Conservation (phyloP, 208 protist species). For the Entamoeba histolytica region DNA sequence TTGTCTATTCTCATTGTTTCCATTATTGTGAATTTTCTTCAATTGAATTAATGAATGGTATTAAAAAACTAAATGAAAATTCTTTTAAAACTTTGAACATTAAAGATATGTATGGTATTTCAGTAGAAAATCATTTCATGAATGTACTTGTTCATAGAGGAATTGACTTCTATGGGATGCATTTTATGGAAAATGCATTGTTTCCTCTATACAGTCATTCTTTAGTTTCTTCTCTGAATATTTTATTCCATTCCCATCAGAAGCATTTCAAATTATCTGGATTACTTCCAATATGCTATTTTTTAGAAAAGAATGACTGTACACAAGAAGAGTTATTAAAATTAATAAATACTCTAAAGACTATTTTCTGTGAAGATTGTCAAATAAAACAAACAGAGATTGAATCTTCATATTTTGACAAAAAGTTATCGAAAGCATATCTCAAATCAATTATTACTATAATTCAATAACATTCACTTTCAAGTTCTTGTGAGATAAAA, state of each 20-base stretch:
- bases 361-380: too few relatives aligned
- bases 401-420: too few relatives aligned
- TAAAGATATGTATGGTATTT: neutral
- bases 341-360: too few relatives aligned
- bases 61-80: neutral
- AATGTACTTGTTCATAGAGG: neutral
- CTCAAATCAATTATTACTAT: too few relatives aligned
- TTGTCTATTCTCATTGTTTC: neutral
- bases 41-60: neutral
- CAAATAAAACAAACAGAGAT: too few relatives aligned
- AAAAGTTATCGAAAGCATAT: too few relatives aligned
- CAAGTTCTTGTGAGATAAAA: too few relatives aligned
- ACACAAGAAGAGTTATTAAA: too few relatives aligned
- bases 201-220: neutral
- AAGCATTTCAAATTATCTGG: neutral
- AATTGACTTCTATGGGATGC: neutral
- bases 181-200: neutral
- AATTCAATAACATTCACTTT: too few relatives aligned
- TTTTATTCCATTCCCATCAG: too few relatives aligned
- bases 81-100: neutral
- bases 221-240: neutral
- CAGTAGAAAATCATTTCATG: neutral
- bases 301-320: too few relatives aligned
- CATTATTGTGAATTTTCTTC: neutral
- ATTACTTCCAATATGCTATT: neutral